Base-by-base conservation (phyloP, 108 stramenopile genomes). In the Pseudonitzschia multistriata region DNA sequence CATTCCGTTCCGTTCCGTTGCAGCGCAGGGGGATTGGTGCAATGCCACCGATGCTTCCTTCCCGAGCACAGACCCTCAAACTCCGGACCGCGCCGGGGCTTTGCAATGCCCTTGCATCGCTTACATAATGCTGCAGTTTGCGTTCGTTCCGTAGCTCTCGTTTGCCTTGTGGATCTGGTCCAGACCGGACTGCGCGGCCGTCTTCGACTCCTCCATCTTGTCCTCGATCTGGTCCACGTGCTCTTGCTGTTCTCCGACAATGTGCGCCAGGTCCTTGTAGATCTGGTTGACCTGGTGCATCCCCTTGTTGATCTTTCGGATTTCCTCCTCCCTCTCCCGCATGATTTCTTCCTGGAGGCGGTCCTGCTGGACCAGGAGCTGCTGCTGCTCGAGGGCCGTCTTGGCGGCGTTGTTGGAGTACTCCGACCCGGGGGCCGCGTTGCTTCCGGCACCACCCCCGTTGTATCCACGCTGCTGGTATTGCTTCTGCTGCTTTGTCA, bases 211-310 rank as follows among this genome's bases (percentile, higher is more conserved):
- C 54, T 95, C 91, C 91, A 95, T 91, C 77, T 89, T 88, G 25
- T 74, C 83, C 70, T 91, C 94, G 62, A 95, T 83, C 52, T 83
- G 73, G 76, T 95, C 94, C 4, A 95, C 76, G 28, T 92, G 87
- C 49, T 91, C 94, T 67, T 95, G 94, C 69, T 95, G 94, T 27
- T 66, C 69, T 37, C 85, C 89, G 6, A 95, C 94, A 65, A 95
- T 80, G 55, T 89, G 81, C 0, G 91, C 94, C 56, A 95, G 69
- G 74, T 95, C 90, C 73, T 89, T 89, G 88, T 92, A 95, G 42
- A 95, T 95, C 75, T 95, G 90, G 79, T 95, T 95, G 49, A 95
- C 94, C 40, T 82, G 82, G 73, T 91, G 88, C 90, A 95, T 92
- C 21, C 87, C 85, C 64, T 86, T 79, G 68, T 95, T 91, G 67